A percentile compares a stretch with the other conserved stretches of the same genome.
Conservation (phyloP, 768 basidiomycete species). For the Dentipellis fragilis region DNA sequence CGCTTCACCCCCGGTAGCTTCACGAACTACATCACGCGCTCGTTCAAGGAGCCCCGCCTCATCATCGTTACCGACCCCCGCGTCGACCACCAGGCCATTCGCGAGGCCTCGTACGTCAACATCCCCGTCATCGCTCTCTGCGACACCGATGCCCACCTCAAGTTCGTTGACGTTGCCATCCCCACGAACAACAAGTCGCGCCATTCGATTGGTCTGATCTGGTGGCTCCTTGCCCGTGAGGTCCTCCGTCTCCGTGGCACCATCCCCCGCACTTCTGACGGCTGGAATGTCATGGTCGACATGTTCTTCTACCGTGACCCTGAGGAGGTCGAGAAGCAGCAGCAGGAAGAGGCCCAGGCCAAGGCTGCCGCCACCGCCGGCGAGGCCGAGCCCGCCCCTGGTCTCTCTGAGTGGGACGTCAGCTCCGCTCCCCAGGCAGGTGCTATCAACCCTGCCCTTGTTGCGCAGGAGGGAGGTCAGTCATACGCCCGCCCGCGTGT, state of each 20-base stretch:
- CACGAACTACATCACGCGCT: slow-evolving; percentile 99
- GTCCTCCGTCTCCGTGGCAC: slow-evolving; percentile 93
- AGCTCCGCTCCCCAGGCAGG: slow-evolving; percentile 58
- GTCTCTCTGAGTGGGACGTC: slow-evolving; percentile 67
- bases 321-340: slow-evolving; percentile 98
- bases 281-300: slow-evolving; percentile 98
- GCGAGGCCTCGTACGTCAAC: slow-evolving; percentile 99
- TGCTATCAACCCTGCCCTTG: slow-evolving; percentile 68
- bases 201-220: slow-evolving; percentile 93
- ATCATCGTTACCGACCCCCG: slow-evolving; percentile 98
- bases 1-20: slow-evolving; percentile 99
- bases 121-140: slow-evolving; percentile 99
- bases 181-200: slow-evolving; percentile 99
- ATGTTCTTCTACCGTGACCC: slow-evolving; percentile 99
- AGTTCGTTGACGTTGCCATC: slow-evolving; percentile 97
- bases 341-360: slow-evolving; percentile 85
- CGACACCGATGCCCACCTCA: slow-evolving; percentile 96
- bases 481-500: background rate
- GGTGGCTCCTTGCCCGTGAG: slow-evolving; percentile 97
- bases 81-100: slow-evolving; percentile 99
- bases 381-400: slow-evolving; percentile 38
- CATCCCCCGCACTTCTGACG: slow-evolving; percentile 82
- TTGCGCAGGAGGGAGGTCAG: slow-evolving; percentile 47
- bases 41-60: slow-evolving; percentile 99
- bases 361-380: slow-evolving; percentile 57